Conservation (phyloP, 2,329 filamentous ascomycete species). For the Talaromyces sp. region DNA sequence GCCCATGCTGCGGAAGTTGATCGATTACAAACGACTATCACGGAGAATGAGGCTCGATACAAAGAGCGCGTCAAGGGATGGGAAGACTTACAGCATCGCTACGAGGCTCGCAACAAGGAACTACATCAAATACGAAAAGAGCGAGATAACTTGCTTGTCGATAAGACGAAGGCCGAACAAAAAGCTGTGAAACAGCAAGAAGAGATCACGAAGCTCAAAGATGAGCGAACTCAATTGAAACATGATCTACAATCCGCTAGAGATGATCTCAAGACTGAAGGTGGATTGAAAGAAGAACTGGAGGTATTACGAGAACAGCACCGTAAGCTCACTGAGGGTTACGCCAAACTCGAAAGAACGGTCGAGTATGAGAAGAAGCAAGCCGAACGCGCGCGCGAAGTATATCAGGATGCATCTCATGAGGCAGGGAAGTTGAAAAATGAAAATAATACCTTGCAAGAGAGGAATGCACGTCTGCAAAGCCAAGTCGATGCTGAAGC, state of each 20-base stretch:
- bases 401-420: slow-evolving; percentile 48
- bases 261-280: slow-evolving; percentile 38
- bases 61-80: slow-evolving; percentile 34
- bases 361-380: slow-evolving; percentile 43
- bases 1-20: slow-evolving; percentile 32
- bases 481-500: slow-evolving; percentile 38
- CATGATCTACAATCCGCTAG: slow-evolving; percentile 41
- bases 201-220: slow-evolving; percentile 40
- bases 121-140: slow-evolving; percentile 38
- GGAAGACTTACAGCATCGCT: slow-evolving; percentile 42
- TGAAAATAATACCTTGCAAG: slow-evolving; percentile 31
- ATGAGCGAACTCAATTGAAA: slow-evolving; percentile 37
- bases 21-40: slow-evolving; percentile 29
- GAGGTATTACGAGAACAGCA: slow-evolving; percentile 42
- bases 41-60: slow-evolving; percentile 27
- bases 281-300: slow-evolving; percentile 40
- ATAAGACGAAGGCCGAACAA: slow-evolving; percentile 29
- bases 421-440: slow-evolving; percentile 38
- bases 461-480: slow-evolving; percentile 37
- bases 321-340: slow-evolving; percentile 35
- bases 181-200: slow-evolving; percentile 35
- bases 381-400: slow-evolving; percentile 45
- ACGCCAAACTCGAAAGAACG: slow-evolving; percentile 34
- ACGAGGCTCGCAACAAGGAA: slow-evolving; percentile 40
- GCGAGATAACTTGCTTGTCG: slow-evolving; percentile 32